phyloP scores from a whole-genome alignment of 495 filamentous ascomycete species.

The Penicillium malachiteum region DNA sequence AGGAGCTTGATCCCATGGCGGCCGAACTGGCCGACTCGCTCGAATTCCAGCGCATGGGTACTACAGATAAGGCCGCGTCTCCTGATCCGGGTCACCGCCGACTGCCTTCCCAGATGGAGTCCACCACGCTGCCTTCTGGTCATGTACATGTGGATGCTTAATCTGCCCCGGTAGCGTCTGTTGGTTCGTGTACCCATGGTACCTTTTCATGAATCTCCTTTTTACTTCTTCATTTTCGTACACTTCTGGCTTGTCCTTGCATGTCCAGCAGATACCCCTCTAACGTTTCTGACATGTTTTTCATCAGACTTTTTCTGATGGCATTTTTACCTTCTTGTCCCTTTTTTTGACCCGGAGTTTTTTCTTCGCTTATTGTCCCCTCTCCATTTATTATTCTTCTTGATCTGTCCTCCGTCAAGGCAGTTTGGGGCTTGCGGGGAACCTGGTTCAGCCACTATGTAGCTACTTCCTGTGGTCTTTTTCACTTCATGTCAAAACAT shows the following conservation, averaged over 20 bases:
- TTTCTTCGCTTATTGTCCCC: background rate
- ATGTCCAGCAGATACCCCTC: constrained; percentile 26
- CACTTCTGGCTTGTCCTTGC: background rate
- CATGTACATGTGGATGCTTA: constrained; percentile 41
- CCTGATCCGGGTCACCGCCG: constrained; percentile 27
- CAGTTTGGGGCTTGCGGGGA: background rate
- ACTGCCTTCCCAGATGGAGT: constrained; percentile 23
- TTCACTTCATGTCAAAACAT: too few species aligned
- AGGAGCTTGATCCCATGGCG: constrained; percentile 50
- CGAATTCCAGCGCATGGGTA: constrained; percentile 47
- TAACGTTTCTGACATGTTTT: constrained; percentile 8
- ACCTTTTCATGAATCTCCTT: constrained; percentile 33
- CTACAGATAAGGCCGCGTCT: constrained; percentile 30
- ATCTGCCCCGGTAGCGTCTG: background rate
- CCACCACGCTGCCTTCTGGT: constrained; percentile 25
- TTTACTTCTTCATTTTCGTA: constrained; percentile 27
- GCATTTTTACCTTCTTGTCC: background rate
- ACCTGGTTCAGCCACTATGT: background rate
- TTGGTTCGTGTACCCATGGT: constrained; percentile 3
- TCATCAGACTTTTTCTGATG: background rate
- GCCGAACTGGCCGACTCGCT: constrained; percentile 46
- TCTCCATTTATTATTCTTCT: background rate
- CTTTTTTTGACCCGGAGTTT: too few species aligned
- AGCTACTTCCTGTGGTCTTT: too few species aligned
- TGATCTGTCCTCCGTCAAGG: background rate